These are phyloP conservation scores for Didymella lethalis DNA, from an alignment of 2,329 filamentous ascomycete species.

Conservation along the genomic window DNA sequence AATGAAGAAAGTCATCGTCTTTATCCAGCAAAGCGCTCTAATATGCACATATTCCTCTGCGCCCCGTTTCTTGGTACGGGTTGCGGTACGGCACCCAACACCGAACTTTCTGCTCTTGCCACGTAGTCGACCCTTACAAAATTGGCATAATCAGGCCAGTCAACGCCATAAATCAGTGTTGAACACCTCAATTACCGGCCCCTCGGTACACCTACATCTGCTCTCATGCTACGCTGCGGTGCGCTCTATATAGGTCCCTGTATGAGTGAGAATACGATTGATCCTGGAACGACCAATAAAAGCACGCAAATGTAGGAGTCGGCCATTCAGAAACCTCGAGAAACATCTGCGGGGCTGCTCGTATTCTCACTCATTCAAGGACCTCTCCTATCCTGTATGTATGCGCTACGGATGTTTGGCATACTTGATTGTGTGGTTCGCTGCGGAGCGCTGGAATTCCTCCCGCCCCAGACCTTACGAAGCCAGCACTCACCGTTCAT, in stretches of 20 bases:
- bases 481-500: neutral
- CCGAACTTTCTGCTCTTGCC: neutral
- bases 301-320: too few relatives aligned
- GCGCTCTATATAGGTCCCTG: neutral
- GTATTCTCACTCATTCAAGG: too few relatives aligned
- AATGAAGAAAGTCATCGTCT: neutral
- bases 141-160: too few relatives aligned
- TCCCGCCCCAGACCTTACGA: neutral
- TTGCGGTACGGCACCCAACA: constrained; percentile 1
- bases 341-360: too few relatives aligned
- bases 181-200: neutral
- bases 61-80: constrained; percentile 1
- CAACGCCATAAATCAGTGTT: neutral
- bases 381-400: too few relatives aligned
- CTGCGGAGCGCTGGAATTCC: neutral
- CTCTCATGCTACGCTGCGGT: neutral
- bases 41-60: neutral
- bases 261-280: too few relatives aligned
- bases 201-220: neutral
- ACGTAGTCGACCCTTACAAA: neutral
- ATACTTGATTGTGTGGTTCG: neutral
- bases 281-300: too few relatives aligned
- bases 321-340: too few relatives aligned
- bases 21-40: neutral
- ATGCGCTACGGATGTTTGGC: neutral